A percentile compares a stretch with the other conserved stretches of the same genome.
Evolutionary conservation across 2,329 filamentous ascomycete genomes (phyloP).

Genomic region (Orbilia blumenaviensis): DNA sequence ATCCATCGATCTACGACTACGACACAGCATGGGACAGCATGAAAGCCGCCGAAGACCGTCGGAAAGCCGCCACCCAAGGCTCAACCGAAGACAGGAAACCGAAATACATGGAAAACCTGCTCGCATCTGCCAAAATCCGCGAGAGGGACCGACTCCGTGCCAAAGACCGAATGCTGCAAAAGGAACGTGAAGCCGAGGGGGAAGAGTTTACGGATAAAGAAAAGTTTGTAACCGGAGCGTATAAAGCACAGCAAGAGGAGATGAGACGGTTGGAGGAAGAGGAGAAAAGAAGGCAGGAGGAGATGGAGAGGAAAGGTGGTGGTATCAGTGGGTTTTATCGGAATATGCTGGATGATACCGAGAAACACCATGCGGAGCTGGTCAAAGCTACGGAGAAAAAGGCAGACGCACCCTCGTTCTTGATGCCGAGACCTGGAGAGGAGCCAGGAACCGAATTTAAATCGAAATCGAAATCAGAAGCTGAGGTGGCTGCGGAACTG

Average conservation of each 20-base stretch:
- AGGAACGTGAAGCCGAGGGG: slow-evolving; percentile 80
- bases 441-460: slow-evolving; percentile 37
- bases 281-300: slow-evolving; percentile 73
- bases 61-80: slow-evolving; percentile 66
- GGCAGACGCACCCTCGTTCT: slow-evolving; percentile 62
- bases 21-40: slow-evolving; percentile 82
- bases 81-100: slow-evolving; percentile 71
- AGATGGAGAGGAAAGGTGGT: slow-evolving; percentile 71
- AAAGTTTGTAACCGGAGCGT: slow-evolving; percentile 84
- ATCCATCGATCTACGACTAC: slow-evolving; percentile 84
- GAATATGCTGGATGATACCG: slow-evolving; percentile 75
- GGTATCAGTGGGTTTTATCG: slow-evolving; percentile 83
- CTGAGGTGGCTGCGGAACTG: slow-evolving; percentile 67
- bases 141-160: slow-evolving; percentile 81
- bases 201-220: slow-evolving; percentile 84
- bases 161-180: slow-evolving; percentile 80
- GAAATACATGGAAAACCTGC: slow-evolving; percentile 79
- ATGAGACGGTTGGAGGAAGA: slow-evolving; percentile 75
- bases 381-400: slow-evolving; percentile 73
- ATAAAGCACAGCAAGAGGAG: slow-evolving; percentile 82
- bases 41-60: slow-evolving; percentile 68
- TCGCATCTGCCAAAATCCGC: slow-evolving; percentile 77
- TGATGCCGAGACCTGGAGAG: slow-evolving; percentile 61
- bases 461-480: slow-evolving; percentile 66
- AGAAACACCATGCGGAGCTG: slow-evolving; percentile 74